Evolutionary conservation across 768 basidiomycete genomes (phyloP).

Genomic region (Podaxis mareebaensis): DNA sequence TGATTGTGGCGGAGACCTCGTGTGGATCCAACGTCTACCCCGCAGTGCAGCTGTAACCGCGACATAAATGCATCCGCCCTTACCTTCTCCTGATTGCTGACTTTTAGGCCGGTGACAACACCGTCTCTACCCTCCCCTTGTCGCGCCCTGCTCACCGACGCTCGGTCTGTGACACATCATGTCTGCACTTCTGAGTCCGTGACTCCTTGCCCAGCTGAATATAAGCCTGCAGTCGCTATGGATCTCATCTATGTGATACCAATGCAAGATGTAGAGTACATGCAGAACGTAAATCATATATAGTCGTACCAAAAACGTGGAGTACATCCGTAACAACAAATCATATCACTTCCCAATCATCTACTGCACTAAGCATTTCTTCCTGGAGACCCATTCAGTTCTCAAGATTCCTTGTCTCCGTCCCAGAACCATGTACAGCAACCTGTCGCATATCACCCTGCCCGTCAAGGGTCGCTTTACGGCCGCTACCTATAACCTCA

Average conservation of each 20-base stretch:
- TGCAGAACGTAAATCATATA: background rate
- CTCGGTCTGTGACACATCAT: background rate
- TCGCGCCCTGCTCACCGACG: background rate
- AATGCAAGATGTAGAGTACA: background rate
- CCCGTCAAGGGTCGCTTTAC: background rate
- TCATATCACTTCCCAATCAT: background rate
- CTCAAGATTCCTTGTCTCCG: background rate
- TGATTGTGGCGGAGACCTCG: slow-evolving; percentile 47
- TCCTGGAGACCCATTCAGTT: background rate
- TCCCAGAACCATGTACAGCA: background rate
- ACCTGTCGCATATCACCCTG: background rate
- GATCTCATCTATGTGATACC: background rate
- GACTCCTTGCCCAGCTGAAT: background rate
- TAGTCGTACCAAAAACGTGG: background rate
- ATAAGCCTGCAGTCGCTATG: background rate
- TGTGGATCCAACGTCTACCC: slow-evolving; percentile 30
- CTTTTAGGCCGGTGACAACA: background rate
- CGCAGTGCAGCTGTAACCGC: slow-evolving; percentile 60
- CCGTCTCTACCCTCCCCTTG: background rate
- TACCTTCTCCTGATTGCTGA: slow-evolving; percentile 51
- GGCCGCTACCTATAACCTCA: background rate
- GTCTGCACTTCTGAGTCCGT: background rate
- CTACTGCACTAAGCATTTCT: background rate
- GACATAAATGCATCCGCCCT: slow-evolving; percentile 64
- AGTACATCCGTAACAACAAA: background rate